Evolutionary conservation across 1,284 basidiomycete genomes (phyloP).

Genomic region (Ganoderma resinaceum): DNA sequence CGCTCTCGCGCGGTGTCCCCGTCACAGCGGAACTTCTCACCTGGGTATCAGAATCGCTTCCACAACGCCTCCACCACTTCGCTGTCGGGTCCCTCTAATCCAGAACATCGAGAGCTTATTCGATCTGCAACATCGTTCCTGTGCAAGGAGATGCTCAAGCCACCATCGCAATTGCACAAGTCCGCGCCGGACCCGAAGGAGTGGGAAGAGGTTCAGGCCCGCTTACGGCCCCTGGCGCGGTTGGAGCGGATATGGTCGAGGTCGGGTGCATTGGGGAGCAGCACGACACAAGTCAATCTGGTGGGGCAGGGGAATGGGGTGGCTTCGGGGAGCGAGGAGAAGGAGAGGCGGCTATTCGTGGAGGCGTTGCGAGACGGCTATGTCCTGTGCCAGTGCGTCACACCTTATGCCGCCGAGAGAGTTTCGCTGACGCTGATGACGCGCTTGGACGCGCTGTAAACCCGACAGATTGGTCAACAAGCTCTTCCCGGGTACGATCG

Average conservation of each 20-base stretch:
- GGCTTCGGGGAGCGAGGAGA: conserved; percentile 69
- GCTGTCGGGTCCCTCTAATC: conserved; percentile 47
- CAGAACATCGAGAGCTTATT: conserved; percentile 68
- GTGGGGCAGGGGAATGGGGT: conserved; percentile 45
- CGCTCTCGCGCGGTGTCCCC: conserved; percentile 47
- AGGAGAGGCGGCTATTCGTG: conserved; percentile 73
- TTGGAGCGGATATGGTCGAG: conserved; percentile 79
- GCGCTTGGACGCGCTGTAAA: conserved; percentile 1
- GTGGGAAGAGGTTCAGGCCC: conserved; percentile 77
- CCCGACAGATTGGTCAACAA: conserved; percentile 75
- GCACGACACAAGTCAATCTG: conserved; percentile 51
- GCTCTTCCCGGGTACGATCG: conserved; percentile 64
- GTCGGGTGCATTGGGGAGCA: conserved; percentile 53
- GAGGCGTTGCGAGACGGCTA: conserved; percentile 84
- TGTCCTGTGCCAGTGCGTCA: conserved; percentile 85
- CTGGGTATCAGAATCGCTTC: conserved; percentile 47
- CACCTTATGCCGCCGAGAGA: conserved; percentile 23
- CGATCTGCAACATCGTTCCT: conserved; percentile 66
- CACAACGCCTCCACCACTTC: conserved; percentile 64
- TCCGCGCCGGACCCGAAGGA: conserved; percentile 56
- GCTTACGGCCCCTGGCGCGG: conserved; percentile 64
- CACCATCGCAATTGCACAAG: conserved; percentile 58
- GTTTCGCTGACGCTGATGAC: conserved; percentile 13
- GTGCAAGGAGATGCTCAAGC: conserved; percentile 67
- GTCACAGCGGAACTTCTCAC: conserved; percentile 50